Base-by-base conservation (phyloP, 495 filamentous ascomycete genomes). In the Cetradonia linearis region DNA sequence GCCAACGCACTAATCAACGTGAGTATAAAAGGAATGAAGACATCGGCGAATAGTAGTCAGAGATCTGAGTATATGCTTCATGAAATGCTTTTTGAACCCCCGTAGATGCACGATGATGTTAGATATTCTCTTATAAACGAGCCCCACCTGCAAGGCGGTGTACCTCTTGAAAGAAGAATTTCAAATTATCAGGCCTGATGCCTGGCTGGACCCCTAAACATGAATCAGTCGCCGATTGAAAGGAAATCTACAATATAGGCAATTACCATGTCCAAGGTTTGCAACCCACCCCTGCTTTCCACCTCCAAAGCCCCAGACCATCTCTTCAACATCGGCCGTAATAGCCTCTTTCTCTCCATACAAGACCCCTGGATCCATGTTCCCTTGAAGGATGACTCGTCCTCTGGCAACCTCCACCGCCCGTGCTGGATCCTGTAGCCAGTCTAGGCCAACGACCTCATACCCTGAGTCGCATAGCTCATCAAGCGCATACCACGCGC, bases 401-500 rank as follows among this genome's bases (percentile, higher is more conserved):
- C 86, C 78, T 60, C 83, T 80, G 60, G 91, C 88, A 65, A 88
- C 78, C 63, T 78, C 83, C 64, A 86, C 82, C 30, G 94, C 90
- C 63, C 95, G 82, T 6, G 84, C 86, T 5, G 93, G 88, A 68
- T 91, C 89, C 63, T 96, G 88, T 30, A 91, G 81, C 93, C 93
- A 98, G 71, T 98, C 93, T 59, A 98, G 76, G 28, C 94, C 87
- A 55, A 98, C 85, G 34, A 95, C 88, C 63, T 97, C 83, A 73
- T 97, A 98, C 14, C 89, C 91, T 25, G 89, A 83, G 65, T 88
- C 76, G 72, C 91, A 96, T 16, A 91, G 79, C 14, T 87, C 83
- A 63, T 96, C 89, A 34, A 98, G 76, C 5, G 89, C 91, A 72
- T 92, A 95, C 88, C 93, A 95, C n/a, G 93, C 91, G 5, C 93